A percentile compares a stretch with the other conserved stretches of the same genome.
Evolutionary conservation across 805 yeast species (phyloP).

Genomic region (Candida schatavii): DNA sequence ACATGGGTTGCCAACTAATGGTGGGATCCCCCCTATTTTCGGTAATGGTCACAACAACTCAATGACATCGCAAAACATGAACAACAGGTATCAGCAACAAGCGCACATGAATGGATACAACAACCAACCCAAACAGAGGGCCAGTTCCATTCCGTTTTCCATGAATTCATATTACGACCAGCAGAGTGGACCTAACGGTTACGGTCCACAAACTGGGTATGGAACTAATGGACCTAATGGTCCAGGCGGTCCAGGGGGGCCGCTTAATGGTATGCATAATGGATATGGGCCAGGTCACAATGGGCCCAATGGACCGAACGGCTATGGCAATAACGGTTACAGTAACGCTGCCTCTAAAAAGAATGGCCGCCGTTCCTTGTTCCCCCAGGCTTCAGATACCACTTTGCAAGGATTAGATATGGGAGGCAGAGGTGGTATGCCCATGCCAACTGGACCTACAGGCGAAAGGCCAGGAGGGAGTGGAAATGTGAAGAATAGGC

Average conservation of each 20-base stretch:
- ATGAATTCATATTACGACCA: slow-evolving; percentile 11
- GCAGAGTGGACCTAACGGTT: slow-evolving; percentile 2
- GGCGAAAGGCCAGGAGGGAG: slow-evolving; percentile 4
- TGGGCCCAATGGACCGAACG: neutral
- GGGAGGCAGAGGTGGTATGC: slow-evolving; percentile 50
- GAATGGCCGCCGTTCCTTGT: slow-evolving; percentile 34
- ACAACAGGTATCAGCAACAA: slow-evolving; percentile 14
- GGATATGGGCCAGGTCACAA: neutral
- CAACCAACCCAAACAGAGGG: slow-evolving; percentile 10
- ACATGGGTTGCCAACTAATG: slow-evolving; percentile 30
- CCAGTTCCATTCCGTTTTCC: slow-evolving; percentile 14
- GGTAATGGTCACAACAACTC: slow-evolving; percentile 18
- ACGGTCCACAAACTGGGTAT: slow-evolving; percentile 6
- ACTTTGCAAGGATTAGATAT: slow-evolving; percentile 31
- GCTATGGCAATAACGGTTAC: slow-evolving; percentile 3
- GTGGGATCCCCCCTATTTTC: slow-evolving; percentile 21
- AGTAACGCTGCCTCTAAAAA: slow-evolving; percentile 21
- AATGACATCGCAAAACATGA: neutral
- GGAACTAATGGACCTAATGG: slow-evolving; percentile 1
- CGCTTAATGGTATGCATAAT: too few species aligned
- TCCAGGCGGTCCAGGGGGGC: neutral
- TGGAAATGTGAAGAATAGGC: slow-evolving; percentile 2
- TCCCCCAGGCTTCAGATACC: slow-evolving; percentile 30
- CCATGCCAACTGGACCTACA: slow-evolving; percentile 29
- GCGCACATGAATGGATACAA: slow-evolving; percentile 11